Conservation (phyloP, 495 filamentous ascomycete genomes). For the Cercophora newfieldiana region DNA sequence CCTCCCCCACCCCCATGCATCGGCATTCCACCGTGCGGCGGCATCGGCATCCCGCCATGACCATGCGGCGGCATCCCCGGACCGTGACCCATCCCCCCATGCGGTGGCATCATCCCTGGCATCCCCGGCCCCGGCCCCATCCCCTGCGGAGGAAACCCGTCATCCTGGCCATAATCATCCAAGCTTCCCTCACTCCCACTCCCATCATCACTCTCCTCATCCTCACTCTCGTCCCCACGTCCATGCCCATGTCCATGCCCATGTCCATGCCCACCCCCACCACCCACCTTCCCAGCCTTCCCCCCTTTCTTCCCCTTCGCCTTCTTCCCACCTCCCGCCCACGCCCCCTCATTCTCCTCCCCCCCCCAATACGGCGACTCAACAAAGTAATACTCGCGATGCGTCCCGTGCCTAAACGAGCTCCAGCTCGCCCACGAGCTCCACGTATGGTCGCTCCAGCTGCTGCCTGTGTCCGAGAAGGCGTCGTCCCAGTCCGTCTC, state of each 20-base stretch:
- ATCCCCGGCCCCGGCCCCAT: neutral
- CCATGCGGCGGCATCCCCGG: neutral
- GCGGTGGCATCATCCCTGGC: neutral
- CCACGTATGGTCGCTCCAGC: constrained; percentile 16
- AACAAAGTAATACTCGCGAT: neutral
- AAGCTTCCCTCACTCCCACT: neutral
- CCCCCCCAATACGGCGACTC: neutral
- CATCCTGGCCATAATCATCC: neutral
- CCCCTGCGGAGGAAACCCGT: neutral
- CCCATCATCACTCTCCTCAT: neutral
- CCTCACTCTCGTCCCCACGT: too few species aligned
- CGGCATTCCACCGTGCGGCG: neutral
- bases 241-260: too few species aligned
- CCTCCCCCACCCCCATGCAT: neutral
- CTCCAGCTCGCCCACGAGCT: neutral
- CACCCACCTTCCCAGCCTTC: too few species aligned
- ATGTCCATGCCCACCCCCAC: too few species aligned
- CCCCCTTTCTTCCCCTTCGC: too few species aligned
- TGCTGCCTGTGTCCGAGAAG: constrained; percentile 26
- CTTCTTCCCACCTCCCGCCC: neutral
- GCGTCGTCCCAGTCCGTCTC: constrained; percentile 23
- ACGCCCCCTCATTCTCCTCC: neutral
- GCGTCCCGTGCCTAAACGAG: neutral
- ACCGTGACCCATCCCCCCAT: neutral
- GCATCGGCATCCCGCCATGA: neutral